Evolutionary conservation across 768 basidiomycete genomes (phyloP).

Genomic region (Mycena amicta): DNA sequence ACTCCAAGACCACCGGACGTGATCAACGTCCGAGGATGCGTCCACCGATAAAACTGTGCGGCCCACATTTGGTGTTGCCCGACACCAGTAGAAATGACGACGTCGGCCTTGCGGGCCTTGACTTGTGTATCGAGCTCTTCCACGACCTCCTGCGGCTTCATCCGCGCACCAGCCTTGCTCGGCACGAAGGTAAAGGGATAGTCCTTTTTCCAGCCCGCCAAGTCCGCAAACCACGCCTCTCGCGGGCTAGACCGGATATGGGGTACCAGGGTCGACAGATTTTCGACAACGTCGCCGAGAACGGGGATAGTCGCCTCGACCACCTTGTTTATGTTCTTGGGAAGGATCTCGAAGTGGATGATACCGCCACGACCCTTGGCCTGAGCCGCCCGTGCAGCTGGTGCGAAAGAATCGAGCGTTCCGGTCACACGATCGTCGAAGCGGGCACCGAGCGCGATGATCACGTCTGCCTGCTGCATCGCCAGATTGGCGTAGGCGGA

Average conservation of each 20-base stretch:
- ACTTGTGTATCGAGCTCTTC: slow-evolving; percentile 87
- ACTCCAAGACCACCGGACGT: slow-evolving; percentile 95
- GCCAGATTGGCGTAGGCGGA: slow-evolving; percentile 96
- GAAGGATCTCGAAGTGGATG: slow-evolving; percentile 98
- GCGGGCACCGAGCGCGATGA: slow-evolving; percentile 94
- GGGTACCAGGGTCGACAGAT: slow-evolving; percentile 81
- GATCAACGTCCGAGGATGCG: slow-evolving; percentile 81
- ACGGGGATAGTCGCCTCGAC: slow-evolving; percentile 93
- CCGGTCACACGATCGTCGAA: slow-evolving; percentile 99
- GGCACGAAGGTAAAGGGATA: slow-evolving; percentile 91
- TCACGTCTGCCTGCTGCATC: slow-evolving; percentile 96
- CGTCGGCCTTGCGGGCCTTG: slow-evolving; percentile 79
- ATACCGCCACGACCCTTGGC: slow-evolving; percentile 88
- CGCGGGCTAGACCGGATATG: slow-evolving; percentile 67
- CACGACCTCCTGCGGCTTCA: slow-evolving; percentile 97
- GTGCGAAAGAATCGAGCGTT: slow-evolving; percentile 86
- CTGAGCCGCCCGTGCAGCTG: slow-evolving; percentile 86
- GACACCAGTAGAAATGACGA: slow-evolving; percentile 91
- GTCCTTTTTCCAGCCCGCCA: slow-evolving; percentile 79
- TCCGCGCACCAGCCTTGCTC: slow-evolving; percentile 60
- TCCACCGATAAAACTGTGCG: slow-evolving; percentile 93
- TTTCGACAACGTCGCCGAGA: slow-evolving; percentile 89
- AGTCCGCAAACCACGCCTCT: slow-evolving; percentile 79
- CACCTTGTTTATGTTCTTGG: slow-evolving; percentile 99
- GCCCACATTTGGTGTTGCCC: slow-evolving; percentile 99